These are phyloP conservation scores for Hyaloscypha variabilis DNA, from an alignment of 495 filamentous ascomycete genomes.

Conservation along the genomic window DNA sequence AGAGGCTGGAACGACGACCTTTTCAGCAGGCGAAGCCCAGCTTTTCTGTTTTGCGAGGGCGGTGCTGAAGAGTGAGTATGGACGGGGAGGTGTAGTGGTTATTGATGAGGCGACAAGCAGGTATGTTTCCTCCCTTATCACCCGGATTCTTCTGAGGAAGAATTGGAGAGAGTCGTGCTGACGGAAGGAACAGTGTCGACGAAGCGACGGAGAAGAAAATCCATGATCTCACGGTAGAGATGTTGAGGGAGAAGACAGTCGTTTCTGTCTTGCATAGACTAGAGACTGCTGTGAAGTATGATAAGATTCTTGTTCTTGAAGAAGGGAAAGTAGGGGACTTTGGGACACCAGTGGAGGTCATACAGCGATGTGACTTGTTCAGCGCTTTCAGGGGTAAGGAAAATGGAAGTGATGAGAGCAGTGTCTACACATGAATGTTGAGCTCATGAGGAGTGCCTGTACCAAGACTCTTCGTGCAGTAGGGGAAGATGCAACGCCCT, in stretches of 20 bases:
- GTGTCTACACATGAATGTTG: no score
- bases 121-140: no score
- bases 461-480: no score
- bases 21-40: background rate
- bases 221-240: background rate
- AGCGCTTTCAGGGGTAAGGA: background rate
- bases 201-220: background rate
- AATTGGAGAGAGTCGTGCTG: no score
- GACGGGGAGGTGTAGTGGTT: background rate
- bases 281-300: background rate
- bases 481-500: no score
- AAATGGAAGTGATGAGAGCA: background rate
- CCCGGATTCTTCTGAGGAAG: no score
- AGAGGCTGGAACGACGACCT: background rate
- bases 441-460: no score
- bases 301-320: background rate
- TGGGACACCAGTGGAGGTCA: background rate
- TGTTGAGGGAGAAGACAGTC: background rate
- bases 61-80: constrained; percentile 23
- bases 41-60: background rate
- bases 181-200: constrained; percentile 2
- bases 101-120: constrained; percentile 7
- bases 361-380: background rate
- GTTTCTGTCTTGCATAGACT: background rate
- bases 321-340: background rate